Conservation (phyloP, 805 yeast genomes). For the Tetrapisispora nanseiensis region DNA sequence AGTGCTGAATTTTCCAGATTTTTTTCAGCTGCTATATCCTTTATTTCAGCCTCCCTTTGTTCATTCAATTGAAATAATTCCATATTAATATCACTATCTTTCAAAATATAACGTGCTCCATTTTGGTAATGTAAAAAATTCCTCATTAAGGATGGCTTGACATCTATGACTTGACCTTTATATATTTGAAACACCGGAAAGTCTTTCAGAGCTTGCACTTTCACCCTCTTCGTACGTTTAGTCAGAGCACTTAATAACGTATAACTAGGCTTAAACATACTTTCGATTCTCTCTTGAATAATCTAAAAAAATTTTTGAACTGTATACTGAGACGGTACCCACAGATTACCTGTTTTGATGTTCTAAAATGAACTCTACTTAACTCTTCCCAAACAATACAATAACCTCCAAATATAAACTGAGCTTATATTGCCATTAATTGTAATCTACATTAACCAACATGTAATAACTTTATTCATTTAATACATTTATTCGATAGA, state of each 20-base stretch:
- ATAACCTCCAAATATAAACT: too few species aligned
- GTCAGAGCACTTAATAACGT: conserved; percentile 39
- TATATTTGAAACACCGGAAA: conserved; percentile 48
- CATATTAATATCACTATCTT: conserved; percentile 19
- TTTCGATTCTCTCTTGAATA: neutral
- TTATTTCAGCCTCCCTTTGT: conserved; percentile 4
- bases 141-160: conserved; percentile 75
- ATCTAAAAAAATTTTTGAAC: neutral
- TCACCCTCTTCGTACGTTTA: conserved; percentile 45
- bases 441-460: too few species aligned
- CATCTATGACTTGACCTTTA: conserved; percentile 64
- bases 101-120: conserved; percentile 61
- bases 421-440: too few species aligned
- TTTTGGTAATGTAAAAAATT: conserved; percentile 60
- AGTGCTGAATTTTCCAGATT: neutral
- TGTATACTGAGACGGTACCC: too few species aligned
- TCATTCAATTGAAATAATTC: conserved; percentile 8
- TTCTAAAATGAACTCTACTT: too few species aligned
- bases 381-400: too few species aligned
- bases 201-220: conserved; percentile 68
- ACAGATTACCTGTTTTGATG: too few species aligned
- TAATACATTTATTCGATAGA: too few species aligned
- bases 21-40: conserved; percentile 2
- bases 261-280: conserved; percentile 23
- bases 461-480: too few species aligned